These are phyloP conservation scores for Lyophyllum decastes DNA, from an alignment of 768 basidiomycete species.

Conservation along the genomic window DNA sequence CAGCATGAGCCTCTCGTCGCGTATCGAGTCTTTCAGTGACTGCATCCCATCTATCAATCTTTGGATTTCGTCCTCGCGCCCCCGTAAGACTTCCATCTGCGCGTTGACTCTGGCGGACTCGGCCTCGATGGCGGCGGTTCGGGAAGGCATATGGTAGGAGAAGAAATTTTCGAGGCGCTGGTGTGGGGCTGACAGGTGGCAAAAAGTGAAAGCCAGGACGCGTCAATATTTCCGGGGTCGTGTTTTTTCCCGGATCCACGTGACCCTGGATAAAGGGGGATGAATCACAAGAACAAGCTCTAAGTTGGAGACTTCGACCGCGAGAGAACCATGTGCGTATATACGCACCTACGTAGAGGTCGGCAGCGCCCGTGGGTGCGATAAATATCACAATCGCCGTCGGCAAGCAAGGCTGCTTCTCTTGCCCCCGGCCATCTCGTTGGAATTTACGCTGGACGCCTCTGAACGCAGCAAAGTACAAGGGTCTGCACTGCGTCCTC, in stretches of 20 bases:
- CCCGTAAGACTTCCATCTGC: constrained; percentile 35
- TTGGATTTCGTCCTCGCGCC: constrained; percentile 41
- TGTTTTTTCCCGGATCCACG: not conserved
- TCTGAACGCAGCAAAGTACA: too few relatives aligned
- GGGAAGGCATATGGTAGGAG: not conserved
- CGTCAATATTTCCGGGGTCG: too few relatives aligned
- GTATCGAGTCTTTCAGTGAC: constrained; percentile 35
- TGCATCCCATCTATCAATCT: constrained; percentile 41
- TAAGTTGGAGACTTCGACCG: too few relatives aligned
- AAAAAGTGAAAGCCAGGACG: not conserved
- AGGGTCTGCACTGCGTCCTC: too few relatives aligned
- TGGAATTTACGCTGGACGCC: too few relatives aligned
- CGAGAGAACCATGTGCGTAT: too few relatives aligned
- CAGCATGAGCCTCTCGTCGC: constrained; percentile 31
- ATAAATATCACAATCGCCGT: too few relatives aligned
- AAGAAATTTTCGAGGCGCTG: not conserved
- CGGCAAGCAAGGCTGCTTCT: too few relatives aligned
- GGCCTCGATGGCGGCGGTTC: constrained; percentile 28
- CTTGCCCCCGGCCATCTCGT: too few relatives aligned
- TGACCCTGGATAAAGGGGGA: not conserved
- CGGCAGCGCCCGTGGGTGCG: too few relatives aligned
- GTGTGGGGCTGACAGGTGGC: not conserved
- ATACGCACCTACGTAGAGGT: too few relatives aligned
- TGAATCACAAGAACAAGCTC: too few relatives aligned
- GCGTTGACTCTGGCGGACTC: constrained; percentile 38